These are phyloP conservation scores for Hamigera avellanea DNA, from an alignment of 495 filamentous ascomycete genomes.

Conservation along the genomic window DNA sequence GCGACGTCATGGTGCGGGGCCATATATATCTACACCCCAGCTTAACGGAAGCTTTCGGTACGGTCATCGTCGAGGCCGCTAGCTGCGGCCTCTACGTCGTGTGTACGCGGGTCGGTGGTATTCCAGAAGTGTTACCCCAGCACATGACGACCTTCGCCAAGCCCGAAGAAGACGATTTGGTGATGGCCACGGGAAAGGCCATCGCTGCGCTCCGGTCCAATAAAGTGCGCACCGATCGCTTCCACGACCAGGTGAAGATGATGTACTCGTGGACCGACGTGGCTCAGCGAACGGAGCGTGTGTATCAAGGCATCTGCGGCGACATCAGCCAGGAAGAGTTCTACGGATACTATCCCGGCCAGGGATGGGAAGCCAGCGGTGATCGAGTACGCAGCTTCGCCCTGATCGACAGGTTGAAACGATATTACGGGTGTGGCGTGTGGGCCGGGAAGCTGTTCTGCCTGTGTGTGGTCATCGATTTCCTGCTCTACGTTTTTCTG, in stretches of 20 bases:
- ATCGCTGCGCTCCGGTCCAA: constrained; percentile 72
- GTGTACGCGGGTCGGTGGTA: constrained; percentile 90
- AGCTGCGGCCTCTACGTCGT: constrained; percentile 93
- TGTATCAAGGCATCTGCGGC: constrained; percentile 85
- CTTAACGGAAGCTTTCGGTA: constrained; percentile 93
- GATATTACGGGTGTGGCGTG: constrained; percentile 98
- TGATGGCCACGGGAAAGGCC: constrained; percentile 68
- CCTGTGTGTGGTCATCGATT: constrained; percentile 87
- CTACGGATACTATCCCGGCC: constrained; percentile 60
- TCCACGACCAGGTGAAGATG: constrained; percentile 90
- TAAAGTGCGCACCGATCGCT: constrained; percentile 79
- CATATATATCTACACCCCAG: constrained; percentile 95
- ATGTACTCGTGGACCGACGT: constrained; percentile 99
- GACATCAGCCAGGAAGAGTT: constrained; percentile 76
- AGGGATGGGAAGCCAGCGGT: constrained; percentile 54
- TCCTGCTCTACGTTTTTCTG: constrained; percentile 72
- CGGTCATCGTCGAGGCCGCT: constrained; percentile 93
- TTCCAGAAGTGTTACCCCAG: constrained; percentile 84
- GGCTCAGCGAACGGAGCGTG: constrained; percentile 80
- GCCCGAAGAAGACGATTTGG: constrained; percentile 86
- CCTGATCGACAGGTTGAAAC: constrained; percentile 84
- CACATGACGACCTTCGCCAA: constrained; percentile 94
- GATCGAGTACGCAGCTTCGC: constrained; percentile 76
- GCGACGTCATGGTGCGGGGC: constrained; percentile 95
- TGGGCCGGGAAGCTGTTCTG: constrained; percentile 98